phyloP scores from a whole-genome alignment of 345 rosid species.

The Hibiscus trionum region DNA sequence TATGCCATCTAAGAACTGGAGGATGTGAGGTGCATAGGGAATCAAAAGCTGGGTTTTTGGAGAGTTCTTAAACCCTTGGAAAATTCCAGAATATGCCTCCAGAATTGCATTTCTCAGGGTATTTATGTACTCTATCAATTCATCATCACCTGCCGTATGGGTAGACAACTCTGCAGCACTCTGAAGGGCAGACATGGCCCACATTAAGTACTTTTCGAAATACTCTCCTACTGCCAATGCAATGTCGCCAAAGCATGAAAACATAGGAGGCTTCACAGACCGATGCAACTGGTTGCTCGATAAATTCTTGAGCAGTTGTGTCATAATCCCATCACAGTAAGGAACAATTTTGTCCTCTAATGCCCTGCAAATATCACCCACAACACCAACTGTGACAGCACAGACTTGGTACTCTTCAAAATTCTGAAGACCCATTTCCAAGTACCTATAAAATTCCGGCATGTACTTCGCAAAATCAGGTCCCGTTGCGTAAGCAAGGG shows the following conservation, averaged over 20 bases:
- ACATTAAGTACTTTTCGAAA: conserved; percentile 62
- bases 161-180: conserved; percentile 67
- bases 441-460: conserved; percentile 65
- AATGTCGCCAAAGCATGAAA: conserved; percentile 70
- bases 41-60: conserved; percentile 65
- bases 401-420: conserved; percentile 29
- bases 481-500: conserved; percentile 69
- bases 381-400: conserved; percentile 70
- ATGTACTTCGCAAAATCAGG: conserved; percentile 60
- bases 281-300: conserved; percentile 74
- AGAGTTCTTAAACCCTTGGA: conserved; percentile 72
- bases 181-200: conserved; percentile 74
- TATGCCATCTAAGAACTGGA: conserved; percentile 69
- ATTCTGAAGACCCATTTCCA: conserved; percentile 79
- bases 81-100: conserved; percentile 73
- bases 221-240: conserved; percentile 68
- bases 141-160: conserved; percentile 56
- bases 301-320: conserved; percentile 70
- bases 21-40: conserved; percentile 63
- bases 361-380: conserved; percentile 66
- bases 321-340: conserved; percentile 73
- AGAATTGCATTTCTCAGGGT: conserved; percentile 64
- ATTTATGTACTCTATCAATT: conserved; percentile 63
- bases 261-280: conserved; percentile 72
- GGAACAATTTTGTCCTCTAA: conserved; percentile 58